Evolutionary conservation across 1,284 basidiomycete species (phyloP), one percentile per base, ranked within the genome.

Genomic region (Earliella scabrosa): DNA sequence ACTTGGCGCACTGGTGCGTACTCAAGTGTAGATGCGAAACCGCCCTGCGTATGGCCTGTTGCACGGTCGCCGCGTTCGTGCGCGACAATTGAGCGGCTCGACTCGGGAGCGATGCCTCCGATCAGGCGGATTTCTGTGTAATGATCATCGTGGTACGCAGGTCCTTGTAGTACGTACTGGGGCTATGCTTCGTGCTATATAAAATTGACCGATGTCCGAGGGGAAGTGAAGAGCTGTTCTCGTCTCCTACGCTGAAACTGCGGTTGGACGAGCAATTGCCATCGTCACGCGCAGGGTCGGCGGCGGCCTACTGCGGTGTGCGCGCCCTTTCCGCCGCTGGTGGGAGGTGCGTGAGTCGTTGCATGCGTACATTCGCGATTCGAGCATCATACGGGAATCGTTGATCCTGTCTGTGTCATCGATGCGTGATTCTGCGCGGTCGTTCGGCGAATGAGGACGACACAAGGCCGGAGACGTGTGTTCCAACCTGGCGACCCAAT

Each of bases 341-440:
- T n/a, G n/a, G n/a, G n/a, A n/a, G n/a, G n/a, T n/a, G n/a, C n/a
- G n/a, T n/a, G n/a, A n/a, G n/a, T n/a, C n/a, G n/a, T n/a, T n/a
- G n/a, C n/a, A n/a, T n/a, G n/a, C n/a, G n/a, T n/a, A 10, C 18
- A 35, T 45, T 18, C 40, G 51, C 51, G 18, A 52, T 35, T 52
- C 16, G 43, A 39, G 21, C n/a, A n/a, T n/a, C n/a, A n/a, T n/a
- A n/a, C n/a, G n/a, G n/a, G 29, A 32, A 7, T 20, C 6, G 21
- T 34, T 2, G 20, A 34, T 32, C 32, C 34, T 21, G 10, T 10
- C 34, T 21, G 10, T 10, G 43, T 20, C 36, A 41, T 40, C 4
- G 32, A 36, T 10, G 34, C 18, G 34, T 40, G 29, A 36, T 34
- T 52, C 29, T 21, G 20, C 31, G 31, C 1, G 18, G 8, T 41